Evolutionary conservation across 768 basidiomycete genomes (phyloP).

Genomic region (Tylopilus felleus): DNA sequence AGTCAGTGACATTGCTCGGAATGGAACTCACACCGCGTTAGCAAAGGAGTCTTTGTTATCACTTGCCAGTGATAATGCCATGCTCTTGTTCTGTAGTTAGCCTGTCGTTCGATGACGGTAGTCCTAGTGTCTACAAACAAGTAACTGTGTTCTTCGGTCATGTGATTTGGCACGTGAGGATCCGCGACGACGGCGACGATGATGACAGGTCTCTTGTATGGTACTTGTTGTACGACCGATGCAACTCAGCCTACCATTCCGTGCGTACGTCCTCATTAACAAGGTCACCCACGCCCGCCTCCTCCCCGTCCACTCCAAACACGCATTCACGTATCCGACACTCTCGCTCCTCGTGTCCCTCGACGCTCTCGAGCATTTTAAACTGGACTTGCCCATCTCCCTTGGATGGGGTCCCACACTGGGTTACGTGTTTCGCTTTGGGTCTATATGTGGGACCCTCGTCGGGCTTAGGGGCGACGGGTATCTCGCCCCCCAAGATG

Average conservation of each 20-base stretch:
- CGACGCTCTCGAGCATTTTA: not conserved
- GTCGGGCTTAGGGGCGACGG: not conserved
- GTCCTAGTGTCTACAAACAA: too few relatives aligned
- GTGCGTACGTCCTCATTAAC: not conserved
- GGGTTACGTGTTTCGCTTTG: not conserved
- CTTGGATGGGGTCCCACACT: not conserved
- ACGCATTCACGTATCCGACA: not conserved
- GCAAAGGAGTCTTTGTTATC: too few relatives aligned
- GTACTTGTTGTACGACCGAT: not conserved
- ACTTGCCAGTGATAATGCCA: too few relatives aligned
- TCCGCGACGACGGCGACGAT: too few relatives aligned
- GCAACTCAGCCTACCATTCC: not conserved
- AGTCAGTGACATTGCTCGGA: too few relatives aligned
- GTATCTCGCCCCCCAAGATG: not conserved
- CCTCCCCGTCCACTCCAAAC: not conserved
- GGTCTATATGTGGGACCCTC: not conserved
- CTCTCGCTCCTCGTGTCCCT: not conserved
- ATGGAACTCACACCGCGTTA: too few relatives aligned
- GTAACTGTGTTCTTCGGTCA: too few relatives aligned
- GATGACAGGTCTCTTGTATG: too few relatives aligned
- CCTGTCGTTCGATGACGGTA: too few relatives aligned
- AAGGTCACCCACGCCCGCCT: not conserved
- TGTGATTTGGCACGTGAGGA: too few relatives aligned
- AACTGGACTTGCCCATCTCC: not conserved
- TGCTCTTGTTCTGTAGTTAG: too few relatives aligned